Conservation (phyloP, 495 filamentous ascomycete species). For the Alectoria sarmentosa region DNA sequence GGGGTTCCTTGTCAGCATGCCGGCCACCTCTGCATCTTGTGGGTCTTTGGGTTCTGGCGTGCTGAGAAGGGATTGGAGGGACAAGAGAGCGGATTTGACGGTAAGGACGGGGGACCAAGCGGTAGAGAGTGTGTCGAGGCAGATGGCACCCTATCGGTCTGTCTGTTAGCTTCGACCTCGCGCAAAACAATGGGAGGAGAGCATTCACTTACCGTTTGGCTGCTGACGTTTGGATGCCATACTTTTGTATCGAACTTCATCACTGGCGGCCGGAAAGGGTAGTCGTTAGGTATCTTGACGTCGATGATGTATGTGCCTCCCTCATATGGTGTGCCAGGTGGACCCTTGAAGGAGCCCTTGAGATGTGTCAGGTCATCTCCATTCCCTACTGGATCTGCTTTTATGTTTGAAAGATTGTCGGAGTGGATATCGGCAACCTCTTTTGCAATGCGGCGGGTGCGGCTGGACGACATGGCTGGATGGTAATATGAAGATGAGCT, state of each 20-base stretch:
- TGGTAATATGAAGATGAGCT: neutral
- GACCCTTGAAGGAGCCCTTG: slow-evolving; percentile 75
- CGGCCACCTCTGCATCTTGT: slow-evolving; percentile 92
- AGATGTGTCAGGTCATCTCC: slow-evolving; percentile 76
- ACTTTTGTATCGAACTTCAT: slow-evolving; percentile 95
- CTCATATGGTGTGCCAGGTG: slow-evolving; percentile 90
- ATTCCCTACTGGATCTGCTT: slow-evolving; percentile 54
- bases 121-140: slow-evolving; percentile 82
- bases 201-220: slow-evolving; percentile 65
- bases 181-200: slow-evolving; percentile 6
- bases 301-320: slow-evolving; percentile 79
- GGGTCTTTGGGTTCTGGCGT: slow-evolving; percentile 94
- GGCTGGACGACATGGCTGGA: slow-evolving; percentile 63
- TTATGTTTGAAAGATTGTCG: slow-evolving; percentile 69
- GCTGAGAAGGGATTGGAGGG: slow-evolving; percentile 85
- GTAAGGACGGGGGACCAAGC: slow-evolving; percentile 95
- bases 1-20: slow-evolving; percentile 75
- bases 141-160: slow-evolving; percentile 76
- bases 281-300: slow-evolving; percentile 79
- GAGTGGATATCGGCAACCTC: slow-evolving; percentile 81
- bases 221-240: slow-evolving; percentile 97
- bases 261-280: slow-evolving; percentile 85
- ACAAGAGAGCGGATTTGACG: slow-evolving; percentile 90
- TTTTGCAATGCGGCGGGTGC: slow-evolving; percentile 78
- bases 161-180: slow-evolving; percentile 16